Percentiles rank a stretch among this genome's conserved stretches.
Conservation (phyloP, 2,329 filamentous ascomycete species). For the Ophiostoma sp. region DNA sequence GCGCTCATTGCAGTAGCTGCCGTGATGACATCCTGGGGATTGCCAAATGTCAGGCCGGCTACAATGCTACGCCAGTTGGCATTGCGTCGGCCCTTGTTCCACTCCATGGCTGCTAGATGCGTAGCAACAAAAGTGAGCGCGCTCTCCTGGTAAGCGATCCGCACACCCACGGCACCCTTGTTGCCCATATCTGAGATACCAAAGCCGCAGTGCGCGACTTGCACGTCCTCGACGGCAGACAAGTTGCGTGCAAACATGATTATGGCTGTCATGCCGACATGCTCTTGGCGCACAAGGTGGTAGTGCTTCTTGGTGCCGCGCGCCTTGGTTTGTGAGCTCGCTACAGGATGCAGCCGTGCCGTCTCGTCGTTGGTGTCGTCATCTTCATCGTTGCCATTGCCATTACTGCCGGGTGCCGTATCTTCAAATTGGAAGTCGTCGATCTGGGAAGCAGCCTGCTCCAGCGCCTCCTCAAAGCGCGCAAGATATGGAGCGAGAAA, state of each 20-base stretch:
- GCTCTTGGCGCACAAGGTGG: constrained; percentile 62
- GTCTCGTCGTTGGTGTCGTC: not conserved
- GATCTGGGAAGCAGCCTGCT: constrained; percentile 55
- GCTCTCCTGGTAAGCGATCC: constrained; percentile 58
- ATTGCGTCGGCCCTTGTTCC: constrained; percentile 68
- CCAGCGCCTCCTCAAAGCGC: constrained; percentile 64
- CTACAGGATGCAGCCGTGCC: not conserved
- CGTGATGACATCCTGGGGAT: constrained; percentile 40
- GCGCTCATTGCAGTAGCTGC: not conserved
- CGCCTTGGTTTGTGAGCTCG: not conserved
- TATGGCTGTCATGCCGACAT: constrained; percentile 84
- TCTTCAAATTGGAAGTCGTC: not conserved
- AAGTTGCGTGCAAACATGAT: constrained; percentile 73
- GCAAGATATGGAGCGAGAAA: constrained; percentile 72
- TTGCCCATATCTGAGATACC: constrained; percentile 87
- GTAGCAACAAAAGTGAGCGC: constrained; percentile 81
- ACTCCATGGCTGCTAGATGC: constrained; percentile 85
- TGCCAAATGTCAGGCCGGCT: constrained; percentile 69
- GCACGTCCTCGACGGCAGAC: constrained; percentile 57
- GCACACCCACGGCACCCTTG: constrained; percentile 82
- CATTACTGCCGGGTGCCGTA: not conserved
- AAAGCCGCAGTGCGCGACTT: constrained; percentile 77
- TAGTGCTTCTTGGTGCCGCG: constrained; percentile 45
- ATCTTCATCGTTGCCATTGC: constrained; percentile 19
- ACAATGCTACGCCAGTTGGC: constrained; percentile 84